Conservation (phyloP, 345 rosid species). For the Brassica cretica region DNA sequence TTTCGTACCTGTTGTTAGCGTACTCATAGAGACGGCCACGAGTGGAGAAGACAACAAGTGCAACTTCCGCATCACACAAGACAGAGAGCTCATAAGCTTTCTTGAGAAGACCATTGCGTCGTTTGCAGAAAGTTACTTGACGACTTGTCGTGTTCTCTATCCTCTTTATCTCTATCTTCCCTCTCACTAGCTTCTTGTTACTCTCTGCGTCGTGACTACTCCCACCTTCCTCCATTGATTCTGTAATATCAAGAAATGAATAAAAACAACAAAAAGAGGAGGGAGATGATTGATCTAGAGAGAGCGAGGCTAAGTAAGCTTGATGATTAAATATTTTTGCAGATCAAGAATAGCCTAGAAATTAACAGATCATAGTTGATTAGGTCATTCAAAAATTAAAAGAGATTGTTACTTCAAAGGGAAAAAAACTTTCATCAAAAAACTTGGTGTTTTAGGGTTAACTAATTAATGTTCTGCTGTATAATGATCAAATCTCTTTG, state of each 20-base stretch:
- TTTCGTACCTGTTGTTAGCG: constrained; percentile 68
- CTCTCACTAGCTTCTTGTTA: constrained; percentile 66
- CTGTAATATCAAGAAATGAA: constrained; percentile 4
- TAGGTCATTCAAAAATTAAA: background rate
- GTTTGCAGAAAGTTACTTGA: constrained; percentile 87
- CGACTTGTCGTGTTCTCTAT: constrained; percentile 82
- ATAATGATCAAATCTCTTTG: background rate
- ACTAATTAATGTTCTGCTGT: background rate
- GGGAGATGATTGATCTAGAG: background rate
- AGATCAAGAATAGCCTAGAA: constrained; percentile 19
- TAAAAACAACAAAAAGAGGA: constrained; percentile 1
- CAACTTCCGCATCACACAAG: constrained; percentile 80
- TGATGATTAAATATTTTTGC: constrained; percentile 3
- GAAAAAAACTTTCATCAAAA: background rate
- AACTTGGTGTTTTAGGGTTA: background rate
- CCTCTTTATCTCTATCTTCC: constrained; percentile 77
- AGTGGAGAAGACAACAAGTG: constrained; percentile 80
- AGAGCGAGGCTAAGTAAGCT: background rate
- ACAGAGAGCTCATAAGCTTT: constrained; percentile 87
- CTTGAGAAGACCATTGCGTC: constrained; percentile 83
- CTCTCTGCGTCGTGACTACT: constrained; percentile 45
- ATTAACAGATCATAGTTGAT: background rate
- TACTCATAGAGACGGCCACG: constrained; percentile 92
- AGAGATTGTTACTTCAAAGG: background rate
- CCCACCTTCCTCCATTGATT: constrained; percentile 41